These are phyloP conservation scores for Salix udensis DNA, from an alignment of 345 rosid genomes.

Conservation along the genomic window DNA sequence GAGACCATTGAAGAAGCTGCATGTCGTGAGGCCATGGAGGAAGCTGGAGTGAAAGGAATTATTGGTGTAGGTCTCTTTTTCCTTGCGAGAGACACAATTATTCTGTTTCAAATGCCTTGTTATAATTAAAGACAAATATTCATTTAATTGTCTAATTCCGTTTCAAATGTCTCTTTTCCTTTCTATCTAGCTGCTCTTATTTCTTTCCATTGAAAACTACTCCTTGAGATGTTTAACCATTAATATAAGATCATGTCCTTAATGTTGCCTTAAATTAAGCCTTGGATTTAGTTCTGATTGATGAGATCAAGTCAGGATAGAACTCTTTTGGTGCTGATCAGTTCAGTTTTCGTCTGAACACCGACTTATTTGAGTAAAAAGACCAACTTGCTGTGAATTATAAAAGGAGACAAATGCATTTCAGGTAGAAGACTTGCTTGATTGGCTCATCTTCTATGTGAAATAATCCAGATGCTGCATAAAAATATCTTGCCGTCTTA, in stretches of 20 bases:
- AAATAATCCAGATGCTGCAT: not conserved
- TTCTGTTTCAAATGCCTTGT: not conserved
- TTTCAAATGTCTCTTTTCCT: too few species aligned
- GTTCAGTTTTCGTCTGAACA: not conserved
- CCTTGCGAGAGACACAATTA: not conserved
- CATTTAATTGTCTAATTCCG: not conserved
- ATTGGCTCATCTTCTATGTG: not conserved
- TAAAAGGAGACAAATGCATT: too few species aligned
- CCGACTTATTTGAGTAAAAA: not conserved
- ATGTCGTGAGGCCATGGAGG: conserved; percentile 85
- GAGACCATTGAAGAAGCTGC: conserved; percentile 87
- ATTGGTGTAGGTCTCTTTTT: conserved; percentile 44
- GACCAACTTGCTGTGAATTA: not conserved
- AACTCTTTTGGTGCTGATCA: not conserved
- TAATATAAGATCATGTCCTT: not conserved
- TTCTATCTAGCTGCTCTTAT: not conserved
- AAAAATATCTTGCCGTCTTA: not conserved
- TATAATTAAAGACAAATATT: not conserved
- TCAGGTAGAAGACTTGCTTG: not conserved
- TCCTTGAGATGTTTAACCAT: not conserved
- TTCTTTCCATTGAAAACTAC: not conserved
- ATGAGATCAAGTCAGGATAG: not conserved
- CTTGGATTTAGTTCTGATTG: not conserved
- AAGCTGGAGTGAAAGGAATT: conserved; percentile 85
- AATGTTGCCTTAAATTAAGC: not conserved